phyloP scores from a whole-genome alignment of 2,329 filamentous ascomycete species.

The Metarhizium rileyi region DNA sequence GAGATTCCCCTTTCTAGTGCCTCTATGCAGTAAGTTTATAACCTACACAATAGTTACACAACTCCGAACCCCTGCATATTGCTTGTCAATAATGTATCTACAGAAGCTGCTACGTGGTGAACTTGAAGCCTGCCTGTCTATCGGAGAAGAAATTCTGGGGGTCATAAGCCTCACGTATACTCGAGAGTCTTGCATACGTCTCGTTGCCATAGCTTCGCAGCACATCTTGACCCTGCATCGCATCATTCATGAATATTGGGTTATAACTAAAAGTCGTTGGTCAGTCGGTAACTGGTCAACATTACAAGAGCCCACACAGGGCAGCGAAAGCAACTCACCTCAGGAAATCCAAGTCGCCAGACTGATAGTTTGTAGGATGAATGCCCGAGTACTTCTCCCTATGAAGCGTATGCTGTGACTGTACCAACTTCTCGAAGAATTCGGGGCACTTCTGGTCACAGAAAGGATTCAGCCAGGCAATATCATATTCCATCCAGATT shows the following conservation, averaged over 20 bases:
- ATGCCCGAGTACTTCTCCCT: constrained; percentile 9
- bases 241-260: constrained; percentile 17
- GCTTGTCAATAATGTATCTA: too few relatives aligned
- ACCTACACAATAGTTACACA: too few relatives aligned
- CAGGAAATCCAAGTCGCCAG: constrained; percentile 9
- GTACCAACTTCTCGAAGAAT: constrained; percentile 7
- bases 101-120: too few relatives aligned
- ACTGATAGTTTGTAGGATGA: constrained; percentile 12
- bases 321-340: constrained; percentile 6
- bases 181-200: constrained; percentile 8
- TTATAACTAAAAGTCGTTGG: constrained; percentile 10
- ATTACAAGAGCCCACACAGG: too few relatives aligned
- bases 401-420: constrained; percentile 9
- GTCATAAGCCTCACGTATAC: constrained; percentile 9
- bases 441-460: constrained; percentile 12
- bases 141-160: constrained; percentile 7
- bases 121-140: constrained; percentile 7
- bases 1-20: too few relatives aligned
- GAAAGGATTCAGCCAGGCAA: constrained; percentile 14
- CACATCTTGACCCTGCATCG: constrained; percentile 9
- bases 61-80: too few relatives aligned
- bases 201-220: constrained; percentile 12
- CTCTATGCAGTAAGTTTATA: too few relatives aligned
- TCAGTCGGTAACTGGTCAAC: neutral
- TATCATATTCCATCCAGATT: constrained; percentile 22